Evolutionary conservation across 2,329 filamentous ascomycete species (phyloP), one percentile per base, ranked within the genome.

Genomic region (Westerdykella aurantiaca): DNA sequence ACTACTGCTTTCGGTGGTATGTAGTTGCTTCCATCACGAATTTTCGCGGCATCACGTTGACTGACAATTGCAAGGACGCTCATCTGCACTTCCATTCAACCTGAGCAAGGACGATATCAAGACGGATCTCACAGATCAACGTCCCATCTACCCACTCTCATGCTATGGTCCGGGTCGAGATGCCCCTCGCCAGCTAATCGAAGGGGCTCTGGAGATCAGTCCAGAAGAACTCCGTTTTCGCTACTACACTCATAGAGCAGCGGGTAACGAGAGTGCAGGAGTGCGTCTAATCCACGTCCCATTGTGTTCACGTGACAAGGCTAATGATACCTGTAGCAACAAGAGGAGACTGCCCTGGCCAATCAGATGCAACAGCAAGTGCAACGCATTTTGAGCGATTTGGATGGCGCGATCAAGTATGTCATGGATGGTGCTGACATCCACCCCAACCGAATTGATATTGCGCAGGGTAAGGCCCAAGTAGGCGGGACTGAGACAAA

Each of bases 81-180:
- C n/a, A 38, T 21, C 18, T 21, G 16, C 55, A 22, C 40, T 54
- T 6, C 46, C 53, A 12, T 67, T 57, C 47, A 43, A 54, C 44
- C 43, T 69, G 23, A 55, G 53, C 31, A 54, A 53, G 16, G 59
- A 60, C 10, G 56, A 55, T 16, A 66, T 69, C 39, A 59, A 64
- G 33, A 42, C 49, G 42, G 88, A 94, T 60, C 73, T 94, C 37
- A 79, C 75, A 0, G 73, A 75, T 17, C 87, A 93, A 47, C 77
- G 78, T 7, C 91, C 91, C 14, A 71, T 80, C 73, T 97, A 90
- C 86, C 83, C 93, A 4, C 77, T 96, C 18, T 95, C 90, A 1
- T 78, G 85, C 17, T 97, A 95, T 66, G 87, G 83, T 0, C 89
- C 90, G 0, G 85, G 85, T 4, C 77, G 74, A 56, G 80, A 89